These are phyloP conservation scores for Trichoderma virens DNA, from an alignment of 495 filamentous ascomycete species.

Conservation along the genomic window DNA sequence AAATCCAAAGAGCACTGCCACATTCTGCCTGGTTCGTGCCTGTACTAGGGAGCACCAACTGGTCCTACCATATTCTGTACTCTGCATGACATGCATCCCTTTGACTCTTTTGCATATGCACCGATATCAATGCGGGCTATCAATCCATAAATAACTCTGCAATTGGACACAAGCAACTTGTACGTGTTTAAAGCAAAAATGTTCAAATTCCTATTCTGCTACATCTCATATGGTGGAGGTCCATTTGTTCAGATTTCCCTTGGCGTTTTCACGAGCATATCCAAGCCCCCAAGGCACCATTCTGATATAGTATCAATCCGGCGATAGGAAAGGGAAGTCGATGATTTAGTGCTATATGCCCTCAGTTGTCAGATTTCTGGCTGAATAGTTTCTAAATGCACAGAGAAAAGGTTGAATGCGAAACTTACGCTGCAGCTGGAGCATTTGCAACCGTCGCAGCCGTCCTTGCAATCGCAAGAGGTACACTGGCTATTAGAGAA, in stretches of 20 bases:
- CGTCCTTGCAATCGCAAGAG: too few species aligned
- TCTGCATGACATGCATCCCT: background rate
- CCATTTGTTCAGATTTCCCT: background rate
- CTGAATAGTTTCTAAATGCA: background rate
- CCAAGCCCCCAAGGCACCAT: background rate
- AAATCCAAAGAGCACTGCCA: too few species aligned
- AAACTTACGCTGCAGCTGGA: background rate
- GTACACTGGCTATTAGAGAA: too few species aligned
- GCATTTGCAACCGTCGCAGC: background rate
- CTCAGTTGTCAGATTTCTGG: background rate
- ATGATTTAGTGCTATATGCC: background rate
- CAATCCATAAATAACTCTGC: background rate
- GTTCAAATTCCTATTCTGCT: background rate
- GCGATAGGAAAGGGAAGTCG: background rate
- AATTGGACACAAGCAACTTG: background rate
- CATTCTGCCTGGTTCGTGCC: too few species aligned
- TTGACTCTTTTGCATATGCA: background rate
- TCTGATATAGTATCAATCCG: background rate
- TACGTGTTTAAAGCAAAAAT: background rate
- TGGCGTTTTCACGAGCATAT: background rate
- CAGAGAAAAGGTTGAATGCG: too few species aligned
- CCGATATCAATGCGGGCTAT: background rate
- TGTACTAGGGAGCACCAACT: too few species aligned
- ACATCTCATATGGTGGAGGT: background rate
- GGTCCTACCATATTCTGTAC: background rate